Evolutionary conservation across 2,329 filamentous ascomycete genomes (phyloP), one percentile per base, ranked within the genome.

Genomic region (Colletotrichum sp.): DNA sequence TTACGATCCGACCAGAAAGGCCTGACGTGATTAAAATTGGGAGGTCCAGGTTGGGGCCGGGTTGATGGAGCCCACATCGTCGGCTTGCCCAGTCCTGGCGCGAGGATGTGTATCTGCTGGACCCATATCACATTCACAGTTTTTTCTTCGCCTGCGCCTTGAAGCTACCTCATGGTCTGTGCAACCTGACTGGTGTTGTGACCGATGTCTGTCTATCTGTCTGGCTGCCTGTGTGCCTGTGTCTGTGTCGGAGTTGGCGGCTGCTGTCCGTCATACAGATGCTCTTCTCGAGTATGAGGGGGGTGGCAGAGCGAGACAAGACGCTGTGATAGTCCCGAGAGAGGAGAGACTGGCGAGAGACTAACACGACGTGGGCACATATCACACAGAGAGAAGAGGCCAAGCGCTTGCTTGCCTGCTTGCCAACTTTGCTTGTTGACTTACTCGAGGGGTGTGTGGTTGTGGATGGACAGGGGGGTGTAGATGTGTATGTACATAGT

Each of bases 1-100:
- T 72, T 72, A 75, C 57, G 73, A 75, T 68, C 69, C 73, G 73
- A 72, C 63, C 62, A 57, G 69, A 62, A 39, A 39, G 73, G 39
- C 69, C 73, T 75, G 73, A 68, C 69, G 73, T 75, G 73, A 75
- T 75, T 75, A 72, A 75, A 75, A 75, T 75, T 75, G 73, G 73
- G 57, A 72, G 73, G 73, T 55, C 69, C 69, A 72, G 57, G 69
- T 68, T 75, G 32, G 68, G 68, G n/a, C 68, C 68, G 59, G 59
- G 57, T 55, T 52, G 52, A 72, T 44, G 72, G 72, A 75, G 13
- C 55, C 73, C 63, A 75, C 73, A 68, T 75, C 67, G 55, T 59
- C 73, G 57, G 63, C 69, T 39, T 44, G 52, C 24, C 63, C 63
- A 75, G 69, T 72, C 63, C 60, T 34, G 73, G 63, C 69, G 64